These are phyloP conservation scores for Hymenoscyphus salicellus DNA, from an alignment of 2,329 filamentous ascomycete species.

Conservation along the genomic window DNA sequence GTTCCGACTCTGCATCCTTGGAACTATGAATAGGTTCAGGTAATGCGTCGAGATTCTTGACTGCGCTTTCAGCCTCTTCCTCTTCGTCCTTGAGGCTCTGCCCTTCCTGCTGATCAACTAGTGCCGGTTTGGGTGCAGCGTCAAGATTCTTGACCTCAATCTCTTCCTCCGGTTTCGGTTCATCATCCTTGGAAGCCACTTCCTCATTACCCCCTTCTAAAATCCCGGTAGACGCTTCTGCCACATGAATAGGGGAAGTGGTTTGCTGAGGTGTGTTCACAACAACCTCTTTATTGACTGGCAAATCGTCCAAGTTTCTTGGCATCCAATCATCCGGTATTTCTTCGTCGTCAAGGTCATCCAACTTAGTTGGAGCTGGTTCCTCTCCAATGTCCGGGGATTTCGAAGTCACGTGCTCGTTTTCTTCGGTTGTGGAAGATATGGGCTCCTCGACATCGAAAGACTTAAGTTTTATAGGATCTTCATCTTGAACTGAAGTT, in stretches of 20 bases:
- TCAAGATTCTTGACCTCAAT: not conserved
- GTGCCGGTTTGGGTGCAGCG: too few species aligned
- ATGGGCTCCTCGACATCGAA: not conserved
- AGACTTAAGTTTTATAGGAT: not conserved
- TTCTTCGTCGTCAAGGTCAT: not conserved
- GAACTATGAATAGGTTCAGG: not conserved
- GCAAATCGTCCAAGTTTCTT: not conserved
- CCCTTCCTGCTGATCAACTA: too few species aligned
- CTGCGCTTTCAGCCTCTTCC: not conserved
- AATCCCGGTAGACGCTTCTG: not conserved
- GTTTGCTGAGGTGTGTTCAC: not conserved
- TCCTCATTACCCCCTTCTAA: not conserved
- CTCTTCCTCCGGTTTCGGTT: not conserved
- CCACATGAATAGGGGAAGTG: not conserved
- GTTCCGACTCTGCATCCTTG: not conserved
- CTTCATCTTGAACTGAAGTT: not conserved
- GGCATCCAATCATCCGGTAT: not conserved
- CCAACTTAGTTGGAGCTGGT: not conserved
- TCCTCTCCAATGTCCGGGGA: not conserved
- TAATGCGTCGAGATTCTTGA: not conserved
- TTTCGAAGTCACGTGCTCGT: not conserved
- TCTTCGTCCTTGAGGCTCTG: too few species aligned
- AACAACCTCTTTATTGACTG: not conserved
- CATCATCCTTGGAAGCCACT: not conserved
- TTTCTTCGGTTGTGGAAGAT: not conserved